A percentile compares a stretch with the other conserved stretches of the same genome.
These are phyloP conservation scores for Diphasiastrum complanatum DNA, from an alignment of 83 land plant genomes.

Conservation along the genomic window DNA sequence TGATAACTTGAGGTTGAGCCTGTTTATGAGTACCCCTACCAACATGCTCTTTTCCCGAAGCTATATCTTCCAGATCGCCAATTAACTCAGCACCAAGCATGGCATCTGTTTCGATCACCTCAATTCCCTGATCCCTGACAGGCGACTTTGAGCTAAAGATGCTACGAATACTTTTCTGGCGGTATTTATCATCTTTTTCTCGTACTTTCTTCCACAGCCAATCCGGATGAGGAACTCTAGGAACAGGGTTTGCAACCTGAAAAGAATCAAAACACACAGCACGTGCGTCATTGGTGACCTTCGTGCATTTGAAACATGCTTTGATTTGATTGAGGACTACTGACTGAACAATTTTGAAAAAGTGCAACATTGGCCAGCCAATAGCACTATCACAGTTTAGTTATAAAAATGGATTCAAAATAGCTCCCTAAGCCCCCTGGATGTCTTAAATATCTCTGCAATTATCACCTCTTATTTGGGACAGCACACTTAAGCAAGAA, in stretches of 20 bases:
- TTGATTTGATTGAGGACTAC: neutral
- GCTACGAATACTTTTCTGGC: slow-evolving; percentile 73
- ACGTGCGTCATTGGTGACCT: neutral
- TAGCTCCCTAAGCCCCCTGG: no score
- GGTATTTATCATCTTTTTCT: slow-evolving; percentile 90
- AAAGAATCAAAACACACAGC: slow-evolving; percentile 7
- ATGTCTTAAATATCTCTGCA: no score
- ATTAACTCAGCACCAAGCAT: slow-evolving; percentile 2
- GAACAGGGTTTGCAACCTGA: slow-evolving; percentile 96
- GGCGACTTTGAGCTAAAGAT: slow-evolving; percentile 45
- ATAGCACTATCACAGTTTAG: no score
- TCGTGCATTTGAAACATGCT: neutral
- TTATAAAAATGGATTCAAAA: no score
- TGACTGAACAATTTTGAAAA: neutral
- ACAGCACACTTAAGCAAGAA: no score
- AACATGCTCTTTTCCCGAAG: slow-evolving; percentile 22
- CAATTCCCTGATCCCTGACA: no score
- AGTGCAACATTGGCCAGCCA: no score
- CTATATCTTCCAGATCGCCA: slow-evolving; percentile 50
- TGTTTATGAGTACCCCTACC: neutral
- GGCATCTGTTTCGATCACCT: slow-evolving; percentile 7
- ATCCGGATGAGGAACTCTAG: slow-evolving; percentile 92
- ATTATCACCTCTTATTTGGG: no score
- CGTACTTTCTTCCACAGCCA: slow-evolving; percentile 96
- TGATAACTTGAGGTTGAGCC: neutral